A percentile compares a stretch with the other conserved stretches of the same genome.
These are phyloP conservation scores for Cercospora sesami DNA, from an alignment of 2,329 filamentous ascomycete species.

Conservation along the genomic window DNA sequence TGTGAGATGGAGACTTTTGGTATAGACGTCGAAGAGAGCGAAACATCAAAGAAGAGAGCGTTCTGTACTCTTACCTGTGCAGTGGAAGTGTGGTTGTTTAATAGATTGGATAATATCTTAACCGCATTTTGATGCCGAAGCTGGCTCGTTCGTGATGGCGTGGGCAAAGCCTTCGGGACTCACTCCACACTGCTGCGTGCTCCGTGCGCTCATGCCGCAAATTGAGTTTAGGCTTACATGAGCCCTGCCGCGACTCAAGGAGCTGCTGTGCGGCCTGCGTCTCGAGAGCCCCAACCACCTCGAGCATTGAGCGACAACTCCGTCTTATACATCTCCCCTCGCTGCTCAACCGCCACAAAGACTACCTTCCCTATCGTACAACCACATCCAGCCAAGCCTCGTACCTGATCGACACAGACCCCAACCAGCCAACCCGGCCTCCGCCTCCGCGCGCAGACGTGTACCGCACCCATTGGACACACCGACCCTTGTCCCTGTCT, in stretches of 20 bases:
- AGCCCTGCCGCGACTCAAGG: background rate
- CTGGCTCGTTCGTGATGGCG: background rate
- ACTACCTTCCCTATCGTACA: background rate
- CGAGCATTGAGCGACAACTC: background rate
- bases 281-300: background rate
- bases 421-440: background rate
- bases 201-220: background rate
- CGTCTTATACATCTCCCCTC: background rate
- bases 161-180: background rate
- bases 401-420: background rate
- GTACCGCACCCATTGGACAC: slow-evolving; percentile 18
- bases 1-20: background rate
- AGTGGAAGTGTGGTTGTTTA: background rate
- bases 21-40: background rate
- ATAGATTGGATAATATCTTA: slow-evolving; percentile 20
- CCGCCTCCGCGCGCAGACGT: slow-evolving; percentile 8
- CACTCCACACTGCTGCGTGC: background rate
- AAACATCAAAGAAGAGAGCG: background rate
- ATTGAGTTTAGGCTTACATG: background rate
- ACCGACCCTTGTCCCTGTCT: background rate
- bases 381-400: background rate
- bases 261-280: background rate
- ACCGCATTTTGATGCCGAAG: slow-evolving; percentile 17
- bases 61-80: background rate
- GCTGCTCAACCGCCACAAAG: background rate